A percentile compares a stretch with the other conserved stretches of the same genome.
Conservation (phyloP, 768 basidiomycete genomes). For the Mycena olivaceomarginata region DNA sequence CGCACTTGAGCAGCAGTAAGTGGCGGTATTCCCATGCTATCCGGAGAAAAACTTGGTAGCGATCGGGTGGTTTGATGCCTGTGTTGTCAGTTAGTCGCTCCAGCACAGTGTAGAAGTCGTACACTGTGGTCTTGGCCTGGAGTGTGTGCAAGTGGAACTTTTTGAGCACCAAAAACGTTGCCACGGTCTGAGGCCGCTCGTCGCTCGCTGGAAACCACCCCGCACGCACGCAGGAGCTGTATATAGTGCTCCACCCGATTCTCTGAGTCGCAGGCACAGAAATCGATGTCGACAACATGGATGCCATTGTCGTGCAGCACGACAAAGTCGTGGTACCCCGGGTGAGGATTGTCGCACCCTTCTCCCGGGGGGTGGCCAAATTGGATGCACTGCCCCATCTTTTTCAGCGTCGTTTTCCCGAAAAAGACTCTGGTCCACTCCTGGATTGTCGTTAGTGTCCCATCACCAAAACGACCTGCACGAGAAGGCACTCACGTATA, state of each 20-base stretch:
- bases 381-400: not conserved
- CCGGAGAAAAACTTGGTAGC: not conserved
- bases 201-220: slow-evolving; percentile 4
- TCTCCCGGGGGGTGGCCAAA: not conserved
- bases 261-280: not conserved
- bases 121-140: not conserved
- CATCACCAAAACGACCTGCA: too few relatives aligned
- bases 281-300: not conserved
- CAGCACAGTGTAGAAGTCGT: not conserved
- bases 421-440: not conserved
- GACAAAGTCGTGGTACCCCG: not conserved
- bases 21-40: not conserved
- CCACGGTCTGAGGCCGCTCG: not conserved
- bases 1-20: not conserved
- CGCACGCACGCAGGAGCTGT: not conserved
- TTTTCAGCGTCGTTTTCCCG: not conserved
- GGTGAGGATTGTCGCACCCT: not conserved
- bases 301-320: not conserved
- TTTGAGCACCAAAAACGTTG: not conserved
- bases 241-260: too few relatives aligned
- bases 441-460: too few relatives aligned
- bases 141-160: not conserved
- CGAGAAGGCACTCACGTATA: too few relatives aligned
- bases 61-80: not conserved
- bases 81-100: too few relatives aligned